Evolutionary conservation across 345 rosid species (phyloP), one percentile per base, ranked within the genome.

Genomic region (Boechera retrofracta): DNA sequence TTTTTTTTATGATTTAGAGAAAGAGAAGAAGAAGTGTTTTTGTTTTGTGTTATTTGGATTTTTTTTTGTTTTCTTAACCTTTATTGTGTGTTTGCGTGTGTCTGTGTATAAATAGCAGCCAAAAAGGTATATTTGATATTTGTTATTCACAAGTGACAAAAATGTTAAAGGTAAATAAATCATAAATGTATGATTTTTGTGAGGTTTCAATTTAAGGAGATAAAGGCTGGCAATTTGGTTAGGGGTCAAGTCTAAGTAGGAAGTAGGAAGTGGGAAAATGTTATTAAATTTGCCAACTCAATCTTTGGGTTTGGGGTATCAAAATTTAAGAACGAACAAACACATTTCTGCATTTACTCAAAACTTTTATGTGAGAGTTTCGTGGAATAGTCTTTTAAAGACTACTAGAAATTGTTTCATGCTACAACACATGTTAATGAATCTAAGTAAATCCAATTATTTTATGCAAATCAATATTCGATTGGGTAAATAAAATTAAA

Each of bases 251-350:
- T 26, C 32, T 4, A 26, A 64, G 38, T 64, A 55, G 54, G n/a
- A 41, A 28, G 38, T 6, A 38, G 21, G 21, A 42, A n/a, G 10
- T 29, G 41, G 68, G 12, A 10, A 42, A 29, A 29, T 29, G 41
- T 28, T 29, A 64, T 7, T 45, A 65, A 65, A 65, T 47, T 47
- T 65, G 42, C 42, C 69, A 65, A 65, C 69, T 47, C 15, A 7
- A 64, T 26, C 1, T 24, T 28, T 5, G 1, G 4, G 33, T 33
- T 21, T 21, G 44, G 42, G 64, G 32, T 61, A 38, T 36, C 16
- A 39, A 21, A 61, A 11, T 32, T 18, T 10, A 21, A 38, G 24
- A 61, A 11, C 33, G 4, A 61, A 2, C 15, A 15, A 18, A 33
- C 12, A 58, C 10, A 33, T 57, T 16, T 16, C 5, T 21, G 13